These are phyloP conservation scores for Lizonia empirigonia DNA, from an alignment of 2,329 filamentous ascomycete species.

Conservation along the genomic window DNA sequence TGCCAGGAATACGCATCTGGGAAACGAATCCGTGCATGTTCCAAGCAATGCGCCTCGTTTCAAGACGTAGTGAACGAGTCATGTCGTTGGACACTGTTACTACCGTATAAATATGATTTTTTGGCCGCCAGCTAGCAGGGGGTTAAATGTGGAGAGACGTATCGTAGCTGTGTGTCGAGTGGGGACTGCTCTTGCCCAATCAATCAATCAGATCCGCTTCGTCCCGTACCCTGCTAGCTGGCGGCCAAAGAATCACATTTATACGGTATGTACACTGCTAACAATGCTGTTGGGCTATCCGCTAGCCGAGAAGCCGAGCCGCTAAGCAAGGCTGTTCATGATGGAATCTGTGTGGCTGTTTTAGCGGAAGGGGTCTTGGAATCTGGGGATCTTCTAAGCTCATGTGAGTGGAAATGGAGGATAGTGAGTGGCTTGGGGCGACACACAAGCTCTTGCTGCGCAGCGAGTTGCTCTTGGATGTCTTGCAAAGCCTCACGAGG, in stretches of 20 bases:
- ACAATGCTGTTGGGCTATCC: not conserved
- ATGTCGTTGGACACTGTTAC: not conserved
- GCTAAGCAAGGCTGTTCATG: constrained; percentile 7
- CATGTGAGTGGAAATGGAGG: not conserved
- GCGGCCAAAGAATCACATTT: too few relatives aligned
- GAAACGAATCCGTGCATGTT: constrained; percentile 8
- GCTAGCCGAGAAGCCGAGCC: constrained; percentile 12
- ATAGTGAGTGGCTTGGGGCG: not conserved
- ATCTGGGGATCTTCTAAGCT: constrained; percentile 1
- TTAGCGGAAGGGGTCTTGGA: not conserved
- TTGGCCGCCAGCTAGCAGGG: too few relatives aligned
- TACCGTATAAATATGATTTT: too few relatives aligned
- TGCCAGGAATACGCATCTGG: not conserved
- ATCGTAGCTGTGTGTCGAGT: too few relatives aligned
- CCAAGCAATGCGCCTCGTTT: constrained; percentile 4
- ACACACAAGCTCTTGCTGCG: constrained; percentile 14
- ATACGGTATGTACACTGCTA: too few relatives aligned
- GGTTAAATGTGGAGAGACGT: too few relatives aligned
- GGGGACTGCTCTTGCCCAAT: too few relatives aligned
- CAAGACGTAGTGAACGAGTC: not conserved
- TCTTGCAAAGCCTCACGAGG: constrained; percentile 7
- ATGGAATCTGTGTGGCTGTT: constrained; percentile 8
- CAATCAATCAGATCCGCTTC: too few relatives aligned
- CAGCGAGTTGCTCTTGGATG: not conserved
- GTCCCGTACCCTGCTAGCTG: too few relatives aligned